Evolutionary conservation across 1,284 basidiomycete genomes (phyloP), one percentile per base, ranked within the genome.

Genomic region (Ustilago vetiveriae): DNA sequence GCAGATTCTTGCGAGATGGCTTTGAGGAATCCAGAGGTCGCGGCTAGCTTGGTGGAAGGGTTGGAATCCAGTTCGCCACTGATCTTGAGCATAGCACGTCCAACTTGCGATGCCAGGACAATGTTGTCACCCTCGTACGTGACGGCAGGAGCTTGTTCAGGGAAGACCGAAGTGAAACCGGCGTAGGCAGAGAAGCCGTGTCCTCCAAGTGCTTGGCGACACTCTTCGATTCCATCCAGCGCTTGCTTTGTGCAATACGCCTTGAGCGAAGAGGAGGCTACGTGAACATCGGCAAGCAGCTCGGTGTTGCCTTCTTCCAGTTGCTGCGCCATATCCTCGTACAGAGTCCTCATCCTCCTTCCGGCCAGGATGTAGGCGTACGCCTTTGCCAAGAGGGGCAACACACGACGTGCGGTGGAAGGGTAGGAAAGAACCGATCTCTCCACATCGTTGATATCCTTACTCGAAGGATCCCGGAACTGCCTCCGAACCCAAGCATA

Each of bases 401-500:
- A 74, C 33, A 84, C 65, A 8, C 83, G 68, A 16, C 74, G 71
- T 19, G 81, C 79, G 1, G 82, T 82, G 43, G 82, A 77, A 27
- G 78, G 73, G 54, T 84, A 84, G 56, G 82, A 80, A 10, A 83
- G 66, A 2, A 84, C 82, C 39, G 76, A 78, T 4, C 75, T 75
- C 70, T 83, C 83, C 32, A 76, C 72, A 3, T 85, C 54, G 14
- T 85, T 86, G 26, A 81, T 80, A 64, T 85, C 42, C 58, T 68
- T 51, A 23, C 51, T 48, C 50, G 70, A 56, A 16, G 81, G 76
- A 63, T 78, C 43, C 50, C 74, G 37, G 55, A 83, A 83, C 81
- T 92, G 91, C 32, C 90, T 83, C 7, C 90, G 87, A 27, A 90
- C 88, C 13, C 88, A 88, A 6, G 87, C 85, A 74, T 92, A 92